These are phyloP conservation scores for Hanseniaspora sp. DNA, from an alignment of 1,139 yeast genomes.

Conservation along the genomic window DNA sequence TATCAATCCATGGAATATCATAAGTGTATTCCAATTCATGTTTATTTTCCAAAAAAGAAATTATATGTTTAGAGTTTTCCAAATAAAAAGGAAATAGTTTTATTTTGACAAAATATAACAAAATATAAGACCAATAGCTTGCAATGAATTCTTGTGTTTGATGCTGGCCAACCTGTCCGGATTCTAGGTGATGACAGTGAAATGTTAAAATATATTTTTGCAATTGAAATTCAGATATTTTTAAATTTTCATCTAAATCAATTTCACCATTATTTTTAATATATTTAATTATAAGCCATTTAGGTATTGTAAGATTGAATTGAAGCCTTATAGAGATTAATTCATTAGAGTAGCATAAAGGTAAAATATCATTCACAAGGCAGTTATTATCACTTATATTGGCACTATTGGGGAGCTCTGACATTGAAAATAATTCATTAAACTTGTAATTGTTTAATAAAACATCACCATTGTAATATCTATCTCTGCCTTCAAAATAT, in stretches of 20 bases:
- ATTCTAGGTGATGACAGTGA: not conserved
- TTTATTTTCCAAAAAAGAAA: not conserved
- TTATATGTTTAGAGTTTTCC: not conserved
- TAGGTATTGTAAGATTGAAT: not conserved
- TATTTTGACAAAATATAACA: not conserved
- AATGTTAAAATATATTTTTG: not conserved
- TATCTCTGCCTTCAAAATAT: not conserved
- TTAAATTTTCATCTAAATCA: not conserved
- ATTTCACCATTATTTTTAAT: not conserved
- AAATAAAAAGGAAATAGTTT: not conserved
- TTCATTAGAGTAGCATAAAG: not conserved
- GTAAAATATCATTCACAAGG: not conserved
- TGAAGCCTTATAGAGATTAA: not conserved
- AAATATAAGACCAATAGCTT: not conserved
- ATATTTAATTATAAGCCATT: not conserved
- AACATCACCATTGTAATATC: not conserved
- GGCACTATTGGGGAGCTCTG: not conserved
- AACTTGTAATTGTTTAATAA: not conserved
- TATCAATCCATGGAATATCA: constrained; percentile 4
- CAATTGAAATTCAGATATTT: not conserved
- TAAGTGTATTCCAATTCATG: not conserved
- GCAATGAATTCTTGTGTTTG: not conserved
- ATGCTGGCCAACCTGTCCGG: not conserved
- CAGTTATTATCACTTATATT: not conserved
- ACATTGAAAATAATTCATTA: not conserved